Conservation (phyloP, 2,329 filamentous ascomycete genomes). For the Aspergillus ochraceoroseus region DNA sequence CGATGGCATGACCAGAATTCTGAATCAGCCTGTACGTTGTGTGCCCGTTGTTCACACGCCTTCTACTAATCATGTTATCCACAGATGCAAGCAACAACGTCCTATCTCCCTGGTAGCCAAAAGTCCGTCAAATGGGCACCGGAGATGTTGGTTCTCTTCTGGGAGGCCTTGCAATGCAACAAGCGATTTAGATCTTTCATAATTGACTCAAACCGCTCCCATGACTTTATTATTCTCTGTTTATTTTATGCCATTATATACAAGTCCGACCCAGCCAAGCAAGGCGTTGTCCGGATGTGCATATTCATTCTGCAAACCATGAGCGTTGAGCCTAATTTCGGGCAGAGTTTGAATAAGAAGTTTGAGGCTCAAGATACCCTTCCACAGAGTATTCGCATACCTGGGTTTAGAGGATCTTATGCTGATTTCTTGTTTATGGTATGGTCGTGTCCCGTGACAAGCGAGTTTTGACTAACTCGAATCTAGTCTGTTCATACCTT, state of each 20-base stretch:
- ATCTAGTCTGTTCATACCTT: slow-evolving; percentile 78
- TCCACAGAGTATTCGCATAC: slow-evolving; percentile 72
- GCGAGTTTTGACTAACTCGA: slow-evolving; percentile 7
- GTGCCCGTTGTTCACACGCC: background rate
- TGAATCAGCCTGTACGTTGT: slow-evolving; percentile 69
- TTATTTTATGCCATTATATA: slow-evolving; percentile 91
- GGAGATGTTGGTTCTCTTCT: slow-evolving; percentile 95
- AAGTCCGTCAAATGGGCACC: slow-evolving; percentile 79
- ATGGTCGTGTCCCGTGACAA: background rate
- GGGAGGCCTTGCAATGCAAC: slow-evolving; percentile 96
- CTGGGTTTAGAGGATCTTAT: slow-evolving; percentile 82
- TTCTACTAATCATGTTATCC: slow-evolving; percentile 13
- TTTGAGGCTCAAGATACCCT: slow-evolving; percentile 88
- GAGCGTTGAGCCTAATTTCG: slow-evolving; percentile 88
- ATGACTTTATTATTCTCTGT: slow-evolving; percentile 86
- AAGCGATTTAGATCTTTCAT: slow-evolving; percentile 95
- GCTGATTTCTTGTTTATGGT: slow-evolving; percentile 90
- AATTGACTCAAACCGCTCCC: slow-evolving; percentile 86
- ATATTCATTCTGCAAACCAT: slow-evolving; percentile 94
- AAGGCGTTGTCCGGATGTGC: slow-evolving; percentile 93
- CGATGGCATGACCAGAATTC: slow-evolving; percentile 84
- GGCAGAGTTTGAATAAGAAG: slow-evolving; percentile 77
- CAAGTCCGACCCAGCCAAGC: slow-evolving; percentile 77
- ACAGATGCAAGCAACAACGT: slow-evolving; percentile 74
- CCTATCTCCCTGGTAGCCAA: slow-evolving; percentile 82